Evolutionary conservation across 176 grass and related monocot species (phyloP), one percentile per base, ranked within the genome.

Genomic region (Rhynchospora pubera): DNA sequence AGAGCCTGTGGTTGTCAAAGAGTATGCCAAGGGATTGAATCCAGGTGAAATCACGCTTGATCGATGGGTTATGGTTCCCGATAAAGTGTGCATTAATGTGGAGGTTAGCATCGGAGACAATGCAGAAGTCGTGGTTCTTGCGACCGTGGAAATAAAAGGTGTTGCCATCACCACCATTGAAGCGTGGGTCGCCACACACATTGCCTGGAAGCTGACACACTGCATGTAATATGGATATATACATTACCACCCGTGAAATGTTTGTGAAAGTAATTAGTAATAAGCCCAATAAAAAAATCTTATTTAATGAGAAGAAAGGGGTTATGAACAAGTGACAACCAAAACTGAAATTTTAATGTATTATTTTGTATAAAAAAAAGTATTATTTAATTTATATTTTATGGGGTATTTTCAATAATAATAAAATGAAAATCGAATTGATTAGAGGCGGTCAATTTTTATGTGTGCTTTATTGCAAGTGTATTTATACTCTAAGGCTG

Each of bases 81-180:
- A 88, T 91, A 79, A 91, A 91, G 75, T 89, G 86, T 1, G 89
- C 89, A 82, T 91, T 91, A 64, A 91, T 89, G 79, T 91, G 90
- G 77, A 91, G 61, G 84, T 87, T 83, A 2, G 65, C 53, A 67
- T 91, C 87, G 7, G 87, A 89, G 68, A 91, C 2, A 19, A 91
- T 28, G 84, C 87, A 91, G 81, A 91, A 91, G 81, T 91, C 76
- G 10, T 65, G 26, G 51, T 83, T 83, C 74, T 86, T 93, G 21
- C 75, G 82, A 13, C 91, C 88, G 4, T 93, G 91, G 77, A 93
- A 90, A 81, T 91, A 90, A 74, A 93, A 93, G 83, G 64, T 86
- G 84, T 93, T 93, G 60, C 88, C 88, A n/a, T 93, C 87, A 11
- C 90, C 90, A 15, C 90, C 90, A 74, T 88, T 89, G 80, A 91